Base-by-base conservation (phyloP, 345 rosid genomes). In the Erodium maritimum region DNA sequence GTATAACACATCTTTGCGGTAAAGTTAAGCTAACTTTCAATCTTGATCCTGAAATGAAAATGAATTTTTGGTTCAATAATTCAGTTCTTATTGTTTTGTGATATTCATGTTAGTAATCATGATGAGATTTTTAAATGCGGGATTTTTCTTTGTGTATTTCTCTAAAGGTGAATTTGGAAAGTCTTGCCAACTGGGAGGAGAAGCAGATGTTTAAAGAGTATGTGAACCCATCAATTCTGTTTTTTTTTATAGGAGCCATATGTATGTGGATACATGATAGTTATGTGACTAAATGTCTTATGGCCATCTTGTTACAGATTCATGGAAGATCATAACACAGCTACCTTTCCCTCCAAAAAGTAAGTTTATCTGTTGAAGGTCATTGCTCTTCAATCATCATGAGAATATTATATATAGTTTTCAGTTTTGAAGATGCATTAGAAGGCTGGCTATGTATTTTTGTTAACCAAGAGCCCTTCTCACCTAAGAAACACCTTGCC, bases 261-360 rank as follows among this genome's bases (percentile, higher is more conserved):
- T 14, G 17, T 42, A 12, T 0, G 14, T 42, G 12, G 14, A 42
- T 42, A 7, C 12, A 42, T 42, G 48, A 42, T 42, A 21, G 19
- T 60, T 23, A 3, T 54, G 22, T 62, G 10, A 48, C 34, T 42
- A 52, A 20, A 57, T 52, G 4, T 52, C 58, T 54, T 61, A 24
- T 21, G 52, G 45, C 55, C 17, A 20, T 58, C 23, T 56, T 67
- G 20, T 59, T 55, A 33, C 85, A 93, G 99, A 70, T 93, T 84
- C 63, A 93, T 93, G 99, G 99, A 93, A 67, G 99, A 93, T 68
- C 94, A 93, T 66, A 89, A 93, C 61, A 93, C 99, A 8, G 99
- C 95, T 59, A 89, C 99, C 23, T 89, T 93, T 69, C 83, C 99
- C 53, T 93, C 99, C 61, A 88, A 86, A 71, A 91, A 91, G 98